Conservation (phyloP, 2,329 filamentous ascomycete genomes). For the Fusarium setosum region DNA sequence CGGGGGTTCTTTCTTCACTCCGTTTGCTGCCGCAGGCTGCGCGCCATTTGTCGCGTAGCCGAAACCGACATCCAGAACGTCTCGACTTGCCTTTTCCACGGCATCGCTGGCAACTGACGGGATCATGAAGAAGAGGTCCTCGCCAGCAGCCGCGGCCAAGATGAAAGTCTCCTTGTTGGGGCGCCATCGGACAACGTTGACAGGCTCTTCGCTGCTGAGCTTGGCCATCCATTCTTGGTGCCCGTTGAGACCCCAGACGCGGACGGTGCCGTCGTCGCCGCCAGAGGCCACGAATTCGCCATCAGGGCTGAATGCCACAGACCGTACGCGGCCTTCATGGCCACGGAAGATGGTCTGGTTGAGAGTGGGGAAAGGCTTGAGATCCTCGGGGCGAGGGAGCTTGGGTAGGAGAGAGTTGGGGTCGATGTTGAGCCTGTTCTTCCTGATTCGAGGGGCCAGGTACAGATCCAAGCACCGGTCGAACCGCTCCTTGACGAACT, state of each 20-base stretch:
- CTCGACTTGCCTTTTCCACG: slow-evolving; percentile 78
- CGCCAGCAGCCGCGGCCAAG: slow-evolving; percentile 84
- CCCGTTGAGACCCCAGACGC: slow-evolving; percentile 92
- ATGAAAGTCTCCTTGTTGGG: slow-evolving; percentile 84
- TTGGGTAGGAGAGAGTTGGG: slow-evolving; percentile 93
- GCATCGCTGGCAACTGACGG: slow-evolving; percentile 80
- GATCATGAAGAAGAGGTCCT: slow-evolving; percentile 86
- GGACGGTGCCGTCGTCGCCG: slow-evolving; percentile 92
- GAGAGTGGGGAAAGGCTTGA: slow-evolving; percentile 93
- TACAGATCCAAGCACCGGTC: slow-evolving; percentile 96
- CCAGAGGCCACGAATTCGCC: slow-evolving; percentile 90
- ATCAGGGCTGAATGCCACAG: slow-evolving; percentile 84
- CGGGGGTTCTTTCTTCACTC: slow-evolving; percentile 77
- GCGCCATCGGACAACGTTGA: slow-evolving; percentile 90
- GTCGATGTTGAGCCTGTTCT: slow-evolving; percentile 97
- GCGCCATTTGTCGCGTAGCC: slow-evolving; percentile 83
- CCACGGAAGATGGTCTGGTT: slow-evolving; percentile 89
- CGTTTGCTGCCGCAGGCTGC: slow-evolving; percentile 63
- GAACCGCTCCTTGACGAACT: slow-evolving; percentile 94
- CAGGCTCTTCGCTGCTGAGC: slow-evolving; percentile 80
- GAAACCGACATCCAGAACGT: slow-evolving; percentile 88
- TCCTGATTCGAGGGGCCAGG: slow-evolving; percentile 88
- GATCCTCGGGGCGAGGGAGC: slow-evolving; percentile 89
- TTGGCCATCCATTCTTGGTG: slow-evolving; percentile 88
- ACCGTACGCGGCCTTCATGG: slow-evolving; percentile 88